Base-by-base conservation (phyloP, 2,329 filamentous ascomycete genomes). In the Aotearoamyces nothofagi region DNA sequence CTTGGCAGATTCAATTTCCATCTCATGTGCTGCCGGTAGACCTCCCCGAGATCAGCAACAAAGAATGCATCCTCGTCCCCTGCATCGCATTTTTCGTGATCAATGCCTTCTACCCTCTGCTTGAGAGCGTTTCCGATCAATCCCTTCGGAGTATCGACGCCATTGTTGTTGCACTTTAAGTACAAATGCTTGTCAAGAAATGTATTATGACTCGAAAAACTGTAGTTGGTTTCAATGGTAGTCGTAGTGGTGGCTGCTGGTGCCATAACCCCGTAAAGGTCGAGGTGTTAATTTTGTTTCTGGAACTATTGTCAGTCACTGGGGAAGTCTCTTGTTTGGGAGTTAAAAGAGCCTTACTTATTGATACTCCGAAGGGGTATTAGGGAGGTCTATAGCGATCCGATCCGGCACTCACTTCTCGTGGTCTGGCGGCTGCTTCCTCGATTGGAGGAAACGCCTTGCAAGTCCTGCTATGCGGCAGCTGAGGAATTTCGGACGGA, bases 351-450 rank as follows among this genome's bases (percentile, higher is more conserved):
- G n/a, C n/a, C n/a, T 19, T 22, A 39, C 39, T 31, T 29, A 43
- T 38, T 38, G 38, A 27, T 41, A 32, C 33, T 42, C 34, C 36
- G 35, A 46, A 49, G 49, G 41, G 45, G 55, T 77, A 63, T 84
- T 96, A 96, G 56, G 90, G 90, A 60, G 90, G 90, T 72, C 82
- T 78, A 65, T 86, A 92, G 62, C 78, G 79, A 66, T 82, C 80
- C 69, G 82, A 78, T 76, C 78, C 82, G 69, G 80, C 69, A 68
- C 67, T 77, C 69, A 77, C 75, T 73, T 80, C 81, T 78, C 83
- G 79, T 83, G 81, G 82, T 78, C 83, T 87, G 78, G 79, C 83
- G 80, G 84, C 93, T 83, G 90, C 90, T 92, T 87, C 90, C 90
- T 86, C 87, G 60, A 64, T 66, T 65, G 90, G 87, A 93, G 86